Base-by-base conservation (phyloP, 345 rosid species). In the Hibiscus mutabilis region DNA sequence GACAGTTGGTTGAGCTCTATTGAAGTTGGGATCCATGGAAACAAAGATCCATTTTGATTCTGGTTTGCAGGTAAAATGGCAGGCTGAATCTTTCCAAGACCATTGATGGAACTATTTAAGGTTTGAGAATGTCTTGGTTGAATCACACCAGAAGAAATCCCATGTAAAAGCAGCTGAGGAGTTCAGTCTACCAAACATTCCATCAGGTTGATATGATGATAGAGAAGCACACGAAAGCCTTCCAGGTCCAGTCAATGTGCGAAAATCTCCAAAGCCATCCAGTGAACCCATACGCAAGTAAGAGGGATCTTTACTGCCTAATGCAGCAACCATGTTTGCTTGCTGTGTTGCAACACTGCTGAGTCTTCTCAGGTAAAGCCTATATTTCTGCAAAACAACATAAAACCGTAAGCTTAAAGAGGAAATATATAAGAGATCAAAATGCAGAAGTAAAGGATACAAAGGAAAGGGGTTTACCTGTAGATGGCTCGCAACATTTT, bases 401-500 rank as follows among this genome's bases (percentile, higher is more conserved):
- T 0, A 68, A 63, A 25, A 66, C 47, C 29, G 42, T 40, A 25
- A 59, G 68, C 42, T 69, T 31, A 18, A 13, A 19, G 42, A 65
- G 53, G 31, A 49, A 72, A 42, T 51, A 52, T 1, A 40, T 73
- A 37, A 33, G 13, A 18, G 4, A 16, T 3, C 9, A 6, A 6
- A 25, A 35, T 16, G 15, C 55, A 10, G 37, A 60, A 5, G 16
- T 14, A 60, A 71, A 27, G 49, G 9, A 10, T 14, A 10, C 6
- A 56, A 27, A 42, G 21, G 25, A 71, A 76, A 77, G 22, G 42
- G 46, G 42, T 53, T 64, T 77, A 79, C 99, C 95, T 95, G 98
- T 73, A 95, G 81, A 83, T 95, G 99, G 74, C 99, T 92, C 27
- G 99, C 99, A 18, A 95, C 99, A 76, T 95, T 95, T 84, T 95